Percentiles rank a stretch among this genome's conserved stretches.
Evolutionary conservation across 2,329 filamentous ascomycete genomes (phyloP).

Genomic region (Ophiostoma himal-ulmi): DNA sequence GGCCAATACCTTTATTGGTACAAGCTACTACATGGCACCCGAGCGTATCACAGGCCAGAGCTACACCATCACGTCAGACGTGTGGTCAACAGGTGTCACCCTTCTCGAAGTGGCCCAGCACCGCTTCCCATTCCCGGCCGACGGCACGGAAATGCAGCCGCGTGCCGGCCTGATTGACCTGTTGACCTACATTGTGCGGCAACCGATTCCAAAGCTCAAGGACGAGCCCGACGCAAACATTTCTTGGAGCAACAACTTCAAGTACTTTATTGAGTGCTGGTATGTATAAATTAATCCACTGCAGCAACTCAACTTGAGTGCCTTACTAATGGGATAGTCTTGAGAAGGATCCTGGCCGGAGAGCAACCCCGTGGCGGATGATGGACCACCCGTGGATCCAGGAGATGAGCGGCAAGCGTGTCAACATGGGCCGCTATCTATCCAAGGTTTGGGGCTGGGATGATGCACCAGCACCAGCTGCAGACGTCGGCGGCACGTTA

Average conservation of each 20-base stretch:
- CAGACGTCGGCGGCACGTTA: slow-evolving; percentile 22
- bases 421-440: slow-evolving; percentile 95
- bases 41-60: slow-evolving; percentile 96
- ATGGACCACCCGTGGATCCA: slow-evolving; percentile 98
- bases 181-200: slow-evolving; percentile 93
- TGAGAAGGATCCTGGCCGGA: slow-evolving; percentile 81
- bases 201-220: slow-evolving; percentile 90
- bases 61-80: slow-evolving; percentile 97
- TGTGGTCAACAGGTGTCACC: slow-evolving; percentile 96
- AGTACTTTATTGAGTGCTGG: slow-evolving; percentile 99
- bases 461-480: slow-evolving; percentile 25
- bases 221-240: slow-evolving; percentile 87
- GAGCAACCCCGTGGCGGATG: slow-evolving; percentile 97
- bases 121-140: slow-evolving; percentile 94
- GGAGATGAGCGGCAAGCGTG: slow-evolving; percentile 91
- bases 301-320: not conserved
- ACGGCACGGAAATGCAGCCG: slow-evolving; percentile 92
- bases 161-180: slow-evolving; percentile 89
- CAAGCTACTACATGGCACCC: slow-evolving; percentile 98
- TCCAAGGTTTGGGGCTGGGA: slow-evolving; percentile 97
- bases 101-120: slow-evolving; percentile 99
- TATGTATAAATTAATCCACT: slow-evolving; percentile 47
- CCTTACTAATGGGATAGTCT: slow-evolving; percentile 51
- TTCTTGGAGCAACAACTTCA: slow-evolving; percentile 94
- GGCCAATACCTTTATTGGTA: slow-evolving; percentile 97